Percentiles rank a stretch among this genome's conserved stretches.
phyloP scores from a whole-genome alignment of 73 alveolate genomes.

The Paramecium caudatum region DNA sequence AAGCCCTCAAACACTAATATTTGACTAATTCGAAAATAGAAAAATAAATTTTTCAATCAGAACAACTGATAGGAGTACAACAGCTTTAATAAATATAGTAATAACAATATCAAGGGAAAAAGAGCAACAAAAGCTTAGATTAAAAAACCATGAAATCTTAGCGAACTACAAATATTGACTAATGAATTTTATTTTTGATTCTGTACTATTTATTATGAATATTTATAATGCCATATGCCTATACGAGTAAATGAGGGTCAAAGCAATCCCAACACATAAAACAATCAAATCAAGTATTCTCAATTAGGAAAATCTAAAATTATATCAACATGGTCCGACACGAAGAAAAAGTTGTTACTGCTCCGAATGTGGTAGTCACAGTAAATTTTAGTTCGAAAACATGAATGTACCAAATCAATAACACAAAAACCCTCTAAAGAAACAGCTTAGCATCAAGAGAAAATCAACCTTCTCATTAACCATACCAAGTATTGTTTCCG shows the following conservation, averaged over 20 bases:
- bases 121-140: not conserved
- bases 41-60: not conserved
- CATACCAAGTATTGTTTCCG: constrained; percentile 11
- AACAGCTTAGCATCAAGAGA: too few relatives aligned
- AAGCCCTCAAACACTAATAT: constrained; percentile 24
- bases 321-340: not conserved
- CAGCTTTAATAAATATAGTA: too few relatives aligned
- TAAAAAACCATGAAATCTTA: constrained; percentile 3
- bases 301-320: not conserved
- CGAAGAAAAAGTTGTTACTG: constrained; percentile 58
- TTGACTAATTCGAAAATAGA: not conserved
- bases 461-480: not conserved
- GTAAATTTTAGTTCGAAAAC: not conserved
- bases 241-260: not conserved
- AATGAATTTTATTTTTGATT: constrained; percentile 21
- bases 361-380: not conserved
- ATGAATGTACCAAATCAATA: not conserved
- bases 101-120: not conserved
- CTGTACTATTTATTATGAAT: too few relatives aligned
- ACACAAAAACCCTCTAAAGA: not conserved
- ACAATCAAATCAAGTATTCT: not conserved
- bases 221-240: too few relatives aligned
- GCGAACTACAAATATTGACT: constrained; percentile 32
- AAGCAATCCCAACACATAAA: not conserved
- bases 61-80: not conserved